Percentiles rank a stretch among this genome's conserved stretches.
These are phyloP conservation scores for Lichtheimia corymbifera DNA, from an alignment of 371 early-diverging fungal genomes.

Conservation along the genomic window DNA sequence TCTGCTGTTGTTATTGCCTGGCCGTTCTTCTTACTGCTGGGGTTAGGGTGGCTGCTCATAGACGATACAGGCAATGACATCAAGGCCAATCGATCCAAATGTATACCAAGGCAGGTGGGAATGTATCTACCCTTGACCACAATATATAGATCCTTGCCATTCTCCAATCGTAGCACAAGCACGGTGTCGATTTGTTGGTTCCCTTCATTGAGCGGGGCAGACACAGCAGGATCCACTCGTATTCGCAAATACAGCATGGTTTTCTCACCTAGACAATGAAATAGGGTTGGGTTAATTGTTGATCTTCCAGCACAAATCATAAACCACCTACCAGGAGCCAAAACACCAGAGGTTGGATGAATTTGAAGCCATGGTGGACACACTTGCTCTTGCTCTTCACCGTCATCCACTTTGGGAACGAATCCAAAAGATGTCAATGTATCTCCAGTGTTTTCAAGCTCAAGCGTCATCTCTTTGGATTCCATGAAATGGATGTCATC, in stretches of 20 bases:
- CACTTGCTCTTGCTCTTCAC: constrained; percentile 14
- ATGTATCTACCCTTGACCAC: constrained; percentile 68
- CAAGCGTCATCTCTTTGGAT: constrained; percentile 55
- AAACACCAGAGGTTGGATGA: constrained; percentile 62
- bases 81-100: constrained; percentile 62
- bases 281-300: background rate
- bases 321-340: constrained; percentile 62
- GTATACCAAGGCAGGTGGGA: constrained; percentile 75
- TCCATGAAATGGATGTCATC: constrained; percentile 72
- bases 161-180: constrained; percentile 76
- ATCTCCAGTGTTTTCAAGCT: constrained; percentile 75
- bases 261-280: constrained; percentile 46
- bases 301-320: too few species aligned
- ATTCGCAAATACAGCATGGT: constrained; percentile 66
- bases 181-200: constrained; percentile 70
- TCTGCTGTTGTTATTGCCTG: background rate
- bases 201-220: constrained; percentile 67
- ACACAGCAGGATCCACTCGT: constrained; percentile 61
- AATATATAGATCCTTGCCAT: constrained; percentile 84
- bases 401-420: constrained; percentile 61
- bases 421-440: constrained; percentile 71
- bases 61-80: constrained; percentile 53
- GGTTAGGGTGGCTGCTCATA: background rate
- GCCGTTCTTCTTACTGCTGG: background rate
- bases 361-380: constrained; percentile 72